phyloP scores from a whole-genome alignment of 192 early-diverging fungal genomes.

The Oehlia diaphana region DNA sequence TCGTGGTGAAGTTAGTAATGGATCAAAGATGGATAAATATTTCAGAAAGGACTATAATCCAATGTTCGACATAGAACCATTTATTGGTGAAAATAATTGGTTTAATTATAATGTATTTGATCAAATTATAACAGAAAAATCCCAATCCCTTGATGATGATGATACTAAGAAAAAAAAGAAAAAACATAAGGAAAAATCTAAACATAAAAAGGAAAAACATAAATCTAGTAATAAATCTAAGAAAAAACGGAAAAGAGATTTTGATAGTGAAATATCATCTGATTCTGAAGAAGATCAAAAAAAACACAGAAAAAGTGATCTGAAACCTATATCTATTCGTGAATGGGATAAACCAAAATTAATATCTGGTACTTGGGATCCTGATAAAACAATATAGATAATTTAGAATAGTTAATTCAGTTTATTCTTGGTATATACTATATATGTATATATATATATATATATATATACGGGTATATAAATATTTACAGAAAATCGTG shows the following conservation, averaged over 20 bases:
- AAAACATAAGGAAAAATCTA: slow-evolving; percentile 2
- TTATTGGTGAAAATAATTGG: slow-evolving; percentile 17
- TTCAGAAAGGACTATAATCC: slow-evolving; percentile 56
- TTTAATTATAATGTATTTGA: slow-evolving; percentile 6
- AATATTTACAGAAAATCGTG: too few relatives aligned
- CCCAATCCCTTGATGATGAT: not conserved
- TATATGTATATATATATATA: not conserved
- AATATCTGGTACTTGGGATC: slow-evolving; percentile 9
- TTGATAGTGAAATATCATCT: slow-evolving; percentile 4
- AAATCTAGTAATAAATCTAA: not conserved
- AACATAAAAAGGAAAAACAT: not conserved
- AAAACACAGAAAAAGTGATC: not conserved
- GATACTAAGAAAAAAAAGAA: slow-evolving; percentile 28
- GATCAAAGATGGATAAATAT: slow-evolving; percentile 60
- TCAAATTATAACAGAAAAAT: not conserved
- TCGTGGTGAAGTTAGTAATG: slow-evolving; percentile 41
- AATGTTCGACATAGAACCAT: slow-evolving; percentile 26
- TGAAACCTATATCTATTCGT: not conserved
- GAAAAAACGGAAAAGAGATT: not conserved
- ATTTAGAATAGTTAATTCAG: not conserved
- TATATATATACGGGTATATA: not conserved
- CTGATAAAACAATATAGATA: not conserved
- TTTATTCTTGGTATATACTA: not conserved
- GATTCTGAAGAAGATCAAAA: not conserved
- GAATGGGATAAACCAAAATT: slow-evolving; percentile 25